Base-by-base conservation (phyloP, 148 eudicot genomes). In the Persicaria tinctoria region DNA sequence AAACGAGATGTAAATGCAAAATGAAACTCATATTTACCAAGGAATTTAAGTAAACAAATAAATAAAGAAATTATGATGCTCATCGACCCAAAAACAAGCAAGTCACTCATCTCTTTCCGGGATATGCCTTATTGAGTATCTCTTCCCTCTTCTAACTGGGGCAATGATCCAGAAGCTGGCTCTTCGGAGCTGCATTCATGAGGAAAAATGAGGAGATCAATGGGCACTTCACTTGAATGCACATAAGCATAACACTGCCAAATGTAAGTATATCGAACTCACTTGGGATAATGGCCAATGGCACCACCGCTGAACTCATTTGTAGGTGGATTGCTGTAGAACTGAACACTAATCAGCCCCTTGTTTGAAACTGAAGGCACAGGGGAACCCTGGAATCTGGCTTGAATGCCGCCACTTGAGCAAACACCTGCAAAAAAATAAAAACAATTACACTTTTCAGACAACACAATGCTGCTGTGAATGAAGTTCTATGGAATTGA, bases 301-400 rank as follows among this genome's bases (percentile, higher is more conserved):
- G 74, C 53, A 27, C 54, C 38, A 38, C 54, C 74, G 44, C 16
- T 71, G 12, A 50, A 47, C 54, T 47, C 54, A 47, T 47, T 71
- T 17, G 5, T 53, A 71, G 74, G 74, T n/a, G 74, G 74, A 17
- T 47, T 48, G 53, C 74, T 23, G 74, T 71, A 18, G 55, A 71
- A 48, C 8, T 71, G 74, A 32, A 71, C 51, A 71, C 51, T 71
- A 18, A 71, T 47, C 14, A 71, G 32, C 54, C 74, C 74, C 6
- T 71, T 71, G 74, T 71, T 27, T 3, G 55, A 23, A 47, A 71
- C 55, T 8, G 74, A 71, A 46, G 74, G 74, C 55, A 46, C 14
- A 9, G 74, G 74, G 53, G 74, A 71, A 50, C 74, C 74, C 74
- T 17, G 74, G 44, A 71, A 71, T 17, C 54, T 9, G 6, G 41